Conservation (phyloP, 2,329 filamentous ascomycete genomes). For the Fusarium armeniacum region DNA sequence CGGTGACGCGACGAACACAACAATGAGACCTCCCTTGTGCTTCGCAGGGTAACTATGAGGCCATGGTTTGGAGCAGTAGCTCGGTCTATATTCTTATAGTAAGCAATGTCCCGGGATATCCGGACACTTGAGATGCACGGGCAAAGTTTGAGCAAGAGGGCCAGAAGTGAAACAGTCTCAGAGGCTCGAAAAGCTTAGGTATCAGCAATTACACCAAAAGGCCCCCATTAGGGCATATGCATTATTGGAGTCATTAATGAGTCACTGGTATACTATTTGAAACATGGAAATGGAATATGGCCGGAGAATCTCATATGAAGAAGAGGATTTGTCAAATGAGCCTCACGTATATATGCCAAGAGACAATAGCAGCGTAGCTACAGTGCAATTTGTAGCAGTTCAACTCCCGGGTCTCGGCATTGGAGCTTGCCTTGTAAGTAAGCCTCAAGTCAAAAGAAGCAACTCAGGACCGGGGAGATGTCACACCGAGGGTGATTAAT, state of each 20-base stretch:
- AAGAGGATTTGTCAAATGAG: background rate
- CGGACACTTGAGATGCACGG: slow-evolving; percentile 17
- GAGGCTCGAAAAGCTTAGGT: slow-evolving; percentile 6
- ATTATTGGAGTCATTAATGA: background rate
- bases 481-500: slow-evolving; percentile 47
- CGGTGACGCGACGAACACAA: slow-evolving; percentile 24
- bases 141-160: slow-evolving; percentile 14
- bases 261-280: background rate
- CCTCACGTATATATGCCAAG: background rate
- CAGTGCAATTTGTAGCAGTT: slow-evolving; percentile 1
- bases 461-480: slow-evolving; percentile 25
- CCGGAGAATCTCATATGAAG: background rate
- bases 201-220: slow-evolving; percentile 6
- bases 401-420: slow-evolving; percentile 11
- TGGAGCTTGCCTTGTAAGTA: slow-evolving; percentile 14
- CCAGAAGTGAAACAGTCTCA: slow-evolving; percentile 18
- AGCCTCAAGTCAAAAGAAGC: background rate
- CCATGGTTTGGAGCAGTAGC: slow-evolving; percentile 1
- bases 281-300: background rate
- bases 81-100: slow-evolving; percentile 23
- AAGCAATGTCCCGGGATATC: slow-evolving; percentile 42
- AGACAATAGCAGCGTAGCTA: background rate
- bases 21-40: slow-evolving; percentile 8
- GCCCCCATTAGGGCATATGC: background rate
- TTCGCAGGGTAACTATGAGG: background rate